Conservation (phyloP, 352 stramenopile species). For the Globisporangium paroecandrum region DNA sequence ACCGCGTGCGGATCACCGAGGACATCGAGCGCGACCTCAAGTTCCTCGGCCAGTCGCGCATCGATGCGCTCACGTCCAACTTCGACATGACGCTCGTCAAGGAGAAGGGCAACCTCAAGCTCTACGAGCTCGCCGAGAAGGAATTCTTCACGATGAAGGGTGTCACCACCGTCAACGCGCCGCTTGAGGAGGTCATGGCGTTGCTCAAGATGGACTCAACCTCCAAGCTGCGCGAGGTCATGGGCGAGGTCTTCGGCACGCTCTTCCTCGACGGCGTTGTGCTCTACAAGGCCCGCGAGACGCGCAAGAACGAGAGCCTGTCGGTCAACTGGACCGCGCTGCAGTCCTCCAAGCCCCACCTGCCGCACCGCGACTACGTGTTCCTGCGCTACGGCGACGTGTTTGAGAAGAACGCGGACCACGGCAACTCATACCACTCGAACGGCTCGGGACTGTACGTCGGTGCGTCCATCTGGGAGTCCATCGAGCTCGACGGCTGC, state of each 20-base stretch:
- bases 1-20: conserved; percentile 67
- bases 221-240: conserved; percentile 57
- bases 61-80: conserved; percentile 74
- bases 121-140: conserved; percentile 77
- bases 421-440: conserved; percentile 51
- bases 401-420: conserved; percentile 69
- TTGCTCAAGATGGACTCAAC: conserved; percentile 75
- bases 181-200: conserved; percentile 79
- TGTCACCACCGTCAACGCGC: conserved; percentile 63
- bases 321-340: conserved; percentile 82
- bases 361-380: conserved; percentile 87
- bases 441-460: conserved; percentile 65
- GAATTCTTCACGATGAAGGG: conserved; percentile 88
- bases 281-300: conserved; percentile 61
- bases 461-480: conserved; percentile 81
- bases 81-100: conserved; percentile 81
- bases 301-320: conserved; percentile 60
- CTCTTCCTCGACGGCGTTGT: conserved; percentile 80
- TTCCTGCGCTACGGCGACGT: conserved; percentile 78
- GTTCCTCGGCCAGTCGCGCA: conserved; percentile 78
- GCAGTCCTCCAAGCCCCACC: conserved; percentile 75
- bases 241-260: conserved; percentile 82
- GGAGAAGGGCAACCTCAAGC: conserved; percentile 62
- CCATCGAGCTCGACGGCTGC: conserved; percentile 76
- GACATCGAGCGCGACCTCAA: conserved; percentile 83